Base-by-base conservation (phyloP, 345 rosid genomes). In the Microcos paniculata region DNA sequence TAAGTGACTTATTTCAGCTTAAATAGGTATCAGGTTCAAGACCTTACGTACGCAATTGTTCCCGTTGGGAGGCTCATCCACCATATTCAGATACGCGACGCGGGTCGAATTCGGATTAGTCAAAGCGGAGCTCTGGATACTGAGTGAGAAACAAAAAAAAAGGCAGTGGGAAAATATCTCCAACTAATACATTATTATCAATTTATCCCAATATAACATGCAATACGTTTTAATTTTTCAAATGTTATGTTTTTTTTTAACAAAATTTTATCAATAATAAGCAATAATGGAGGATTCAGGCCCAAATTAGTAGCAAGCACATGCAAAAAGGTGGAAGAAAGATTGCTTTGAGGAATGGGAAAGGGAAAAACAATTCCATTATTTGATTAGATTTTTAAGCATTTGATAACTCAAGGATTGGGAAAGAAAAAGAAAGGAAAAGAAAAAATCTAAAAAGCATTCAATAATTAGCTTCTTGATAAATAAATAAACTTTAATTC, bases 291-390 rank as follows among this genome's bases (percentile, higher is more conserved):
- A 33, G 66, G 45, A 65, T 65, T 42, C 24, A 5, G 42, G 31
- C 70, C 49, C 30, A 21, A 40, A 64, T 64, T 55, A n/a, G 8
- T 43, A 65, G 70, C 70, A 43, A 65, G 53, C 70, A 65, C 70
- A 43, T 65, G 31, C 16, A 24, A 24, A 65, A 57, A 57, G 33
- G 33, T 12, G 6, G 1, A 21, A 24, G 9, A 57, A 26, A 24
- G 14, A 65, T 65, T 65, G 70, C 70, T 42, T 42, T 43, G 14
- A 7, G 24, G 24, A 11, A 26, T 24, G 62, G 62, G 26, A 56
- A 56, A 24, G 10, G 16, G 3, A 1, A 7, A 21, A 52, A 11
- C n/a, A 4, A 10, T 3, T 9, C 13, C 15, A 56, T 56, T 56
- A 11, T 24, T 23, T 23, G 31, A 23, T 23, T 23, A 56, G 30